A percentile compares a stretch with the other conserved stretches of the same genome.
phyloP scores from a whole-genome alignment of 2,329 filamentous ascomycete species.

The Exophiala dermatitidis region DNA sequence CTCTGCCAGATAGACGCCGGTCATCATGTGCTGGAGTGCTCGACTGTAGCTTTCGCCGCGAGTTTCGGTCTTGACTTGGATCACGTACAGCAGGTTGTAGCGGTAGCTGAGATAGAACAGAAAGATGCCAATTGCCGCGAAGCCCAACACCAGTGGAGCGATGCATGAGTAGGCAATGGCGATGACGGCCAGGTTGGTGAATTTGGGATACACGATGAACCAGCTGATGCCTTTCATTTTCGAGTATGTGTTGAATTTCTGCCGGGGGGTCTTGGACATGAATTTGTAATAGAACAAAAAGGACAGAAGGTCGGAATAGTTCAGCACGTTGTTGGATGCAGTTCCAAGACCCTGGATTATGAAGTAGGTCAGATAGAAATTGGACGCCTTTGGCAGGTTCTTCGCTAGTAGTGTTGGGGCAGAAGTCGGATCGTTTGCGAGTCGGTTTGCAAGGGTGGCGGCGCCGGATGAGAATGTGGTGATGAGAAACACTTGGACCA shows the following conservation, averaged over 20 bases:
- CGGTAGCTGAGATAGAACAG: constrained; percentile 81
- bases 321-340: constrained; percentile 43
- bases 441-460: constrained; percentile 59
- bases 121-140: constrained; percentile 68
- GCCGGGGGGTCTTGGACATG: constrained; percentile 56
- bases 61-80: constrained; percentile 72
- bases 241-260: constrained; percentile 68
- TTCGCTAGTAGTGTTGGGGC: constrained; percentile 61
- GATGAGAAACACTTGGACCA: constrained; percentile 85
- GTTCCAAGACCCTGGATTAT: constrained; percentile 72
- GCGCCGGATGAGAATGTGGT: constrained; percentile 70
- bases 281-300: constrained; percentile 24
- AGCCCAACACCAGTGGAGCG: constrained; percentile 74
- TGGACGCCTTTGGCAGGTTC: constrained; percentile 77
- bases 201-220: constrained; percentile 75
- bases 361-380: constrained; percentile 94
- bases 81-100: constrained; percentile 85
- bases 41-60: constrained; percentile 82
- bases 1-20: constrained; percentile 76
- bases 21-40: constrained; percentile 75
- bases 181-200: constrained; percentile 78
- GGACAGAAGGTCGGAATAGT: constrained; percentile 48
- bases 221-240: constrained; percentile 68
- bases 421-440: constrained; percentile 57
- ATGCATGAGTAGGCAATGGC: constrained; percentile 83